phyloP scores from a whole-genome alignment of 306 rosid species.

The Cucurbita argyrosperma region DNA sequence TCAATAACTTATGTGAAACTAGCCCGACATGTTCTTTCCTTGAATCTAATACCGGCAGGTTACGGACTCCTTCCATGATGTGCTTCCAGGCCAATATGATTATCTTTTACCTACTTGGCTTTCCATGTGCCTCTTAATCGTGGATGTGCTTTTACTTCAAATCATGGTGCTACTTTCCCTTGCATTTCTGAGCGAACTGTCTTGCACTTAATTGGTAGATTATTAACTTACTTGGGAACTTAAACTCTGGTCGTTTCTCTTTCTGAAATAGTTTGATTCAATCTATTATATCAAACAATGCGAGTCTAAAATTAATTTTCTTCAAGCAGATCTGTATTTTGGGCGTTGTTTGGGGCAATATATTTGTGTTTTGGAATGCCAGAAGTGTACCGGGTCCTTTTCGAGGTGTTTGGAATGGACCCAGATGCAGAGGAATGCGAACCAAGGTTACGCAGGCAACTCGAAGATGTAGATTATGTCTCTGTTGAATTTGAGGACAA shows the following conservation, averaged over 20 bases:
- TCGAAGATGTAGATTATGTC: slow-evolving; percentile 88
- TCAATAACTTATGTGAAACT: neutral
- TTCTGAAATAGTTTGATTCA: neutral
- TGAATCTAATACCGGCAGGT: too few species aligned
- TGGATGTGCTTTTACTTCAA: neutral
- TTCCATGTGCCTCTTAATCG: neutral
- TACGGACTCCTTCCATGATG: neutral
- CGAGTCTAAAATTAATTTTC: slow-evolving; percentile 9
- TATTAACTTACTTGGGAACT: neutral
- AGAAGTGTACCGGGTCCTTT: slow-evolving; percentile 92
- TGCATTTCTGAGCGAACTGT: neutral
- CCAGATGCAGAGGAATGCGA: slow-evolving; percentile 78
- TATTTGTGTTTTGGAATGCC: slow-evolving; percentile 91
- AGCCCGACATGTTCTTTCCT: neutral
- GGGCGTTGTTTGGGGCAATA: slow-evolving; percentile 96
- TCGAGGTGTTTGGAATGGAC: slow-evolving; percentile 95
- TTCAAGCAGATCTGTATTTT: slow-evolving; percentile 65
- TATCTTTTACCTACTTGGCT: neutral
- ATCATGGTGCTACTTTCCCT: neutral
- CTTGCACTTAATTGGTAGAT: neutral
- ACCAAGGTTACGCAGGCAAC: slow-evolving; percentile 76
- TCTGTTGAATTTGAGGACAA: slow-evolving; percentile 72
- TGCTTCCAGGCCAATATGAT: neutral
- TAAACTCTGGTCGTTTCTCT: neutral
- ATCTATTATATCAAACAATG: neutral